Percentiles rank a stretch among this genome's conserved stretches.
Conservation (phyloP, 2,329 filamentous ascomycete species). For the Ceratocystis alfenasii region DNA sequence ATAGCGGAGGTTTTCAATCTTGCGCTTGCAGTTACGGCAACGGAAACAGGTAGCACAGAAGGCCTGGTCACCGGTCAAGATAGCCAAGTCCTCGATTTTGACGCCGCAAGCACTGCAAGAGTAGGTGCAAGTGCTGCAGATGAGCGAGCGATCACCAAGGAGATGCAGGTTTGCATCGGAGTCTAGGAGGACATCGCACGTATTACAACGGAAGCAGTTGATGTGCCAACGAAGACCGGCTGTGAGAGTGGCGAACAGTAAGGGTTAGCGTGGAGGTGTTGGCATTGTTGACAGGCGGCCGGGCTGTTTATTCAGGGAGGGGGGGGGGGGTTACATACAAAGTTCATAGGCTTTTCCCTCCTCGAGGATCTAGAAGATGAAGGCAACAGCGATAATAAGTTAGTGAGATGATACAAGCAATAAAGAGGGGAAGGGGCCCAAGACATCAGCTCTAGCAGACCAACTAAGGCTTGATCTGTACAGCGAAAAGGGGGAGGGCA, state of each 20-base stretch:
- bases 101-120: slow-evolving; percentile 93
- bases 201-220: slow-evolving; percentile 96
- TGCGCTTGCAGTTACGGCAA: slow-evolving; percentile 95
- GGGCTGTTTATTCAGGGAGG: too few relatives aligned
- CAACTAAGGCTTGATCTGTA: too few relatives aligned
- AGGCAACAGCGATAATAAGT: not conserved
- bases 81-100: slow-evolving; percentile 97
- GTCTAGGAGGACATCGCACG: slow-evolving; percentile 87
- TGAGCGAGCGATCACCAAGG: slow-evolving; percentile 91
- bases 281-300: not conserved
- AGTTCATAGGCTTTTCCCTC: slow-evolving; percentile 98
- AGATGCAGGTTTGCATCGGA: slow-evolving; percentile 95
- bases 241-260: slow-evolving; percentile 30
- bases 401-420: not conserved
- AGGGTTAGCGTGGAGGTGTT: not conserved
- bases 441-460: too few relatives aligned
- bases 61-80: slow-evolving; percentile 92
- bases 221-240: slow-evolving; percentile 97
- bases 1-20: slow-evolving; percentile 97
- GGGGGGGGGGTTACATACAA: slow-evolving; percentile 44
- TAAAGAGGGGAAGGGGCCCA: too few relatives aligned
- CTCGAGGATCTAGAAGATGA: slow-evolving; percentile 64
- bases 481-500: not conserved
- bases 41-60: slow-evolving; percentile 96
- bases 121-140: slow-evolving; percentile 99